phyloP scores from a whole-genome alignment of 148 eudicot genomes.

The Rheum nobile region DNA sequence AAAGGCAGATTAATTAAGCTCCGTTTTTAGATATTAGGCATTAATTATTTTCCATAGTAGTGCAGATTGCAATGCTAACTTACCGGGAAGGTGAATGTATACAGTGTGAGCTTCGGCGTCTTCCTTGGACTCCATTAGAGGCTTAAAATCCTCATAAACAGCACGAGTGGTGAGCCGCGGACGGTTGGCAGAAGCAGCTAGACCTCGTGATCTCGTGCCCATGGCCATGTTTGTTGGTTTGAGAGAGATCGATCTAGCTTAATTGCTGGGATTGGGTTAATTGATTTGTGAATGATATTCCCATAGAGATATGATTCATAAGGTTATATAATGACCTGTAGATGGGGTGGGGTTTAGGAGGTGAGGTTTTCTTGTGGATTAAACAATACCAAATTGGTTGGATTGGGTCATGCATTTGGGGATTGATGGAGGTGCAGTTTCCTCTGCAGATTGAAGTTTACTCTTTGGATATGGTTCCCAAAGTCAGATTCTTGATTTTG shows the following conservation, averaged over 20 bases:
- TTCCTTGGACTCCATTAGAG: conserved; percentile 39
- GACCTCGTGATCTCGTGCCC: background rate
- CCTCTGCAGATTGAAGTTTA: background rate
- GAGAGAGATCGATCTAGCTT: background rate
- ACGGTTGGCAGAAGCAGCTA: background rate
- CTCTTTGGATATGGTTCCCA: background rate
- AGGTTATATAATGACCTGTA: background rate
- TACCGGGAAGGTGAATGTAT: conserved; percentile 50
- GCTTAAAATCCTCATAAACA: conserved; percentile 47
- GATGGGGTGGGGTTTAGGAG: background rate
- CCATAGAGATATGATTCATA: background rate
- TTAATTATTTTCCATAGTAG: background rate
- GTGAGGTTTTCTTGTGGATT: conserved; percentile 7
- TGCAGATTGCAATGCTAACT: background rate
- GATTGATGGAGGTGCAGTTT: conserved; percentile 1
- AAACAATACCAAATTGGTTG: conserved; percentile 6
- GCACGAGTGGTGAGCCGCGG: background rate
- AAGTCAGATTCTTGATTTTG: background rate
- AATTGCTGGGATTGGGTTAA: background rate
- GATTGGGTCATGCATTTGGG: background rate
- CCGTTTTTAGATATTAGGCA: background rate
- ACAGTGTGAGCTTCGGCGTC: conserved; percentile 31
- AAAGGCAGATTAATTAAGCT: background rate
- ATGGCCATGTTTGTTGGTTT: background rate
- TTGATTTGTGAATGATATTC: background rate